phyloP scores from a whole-genome alignment of 208 protist species.

The Trichomonas vaginalis region DNA sequence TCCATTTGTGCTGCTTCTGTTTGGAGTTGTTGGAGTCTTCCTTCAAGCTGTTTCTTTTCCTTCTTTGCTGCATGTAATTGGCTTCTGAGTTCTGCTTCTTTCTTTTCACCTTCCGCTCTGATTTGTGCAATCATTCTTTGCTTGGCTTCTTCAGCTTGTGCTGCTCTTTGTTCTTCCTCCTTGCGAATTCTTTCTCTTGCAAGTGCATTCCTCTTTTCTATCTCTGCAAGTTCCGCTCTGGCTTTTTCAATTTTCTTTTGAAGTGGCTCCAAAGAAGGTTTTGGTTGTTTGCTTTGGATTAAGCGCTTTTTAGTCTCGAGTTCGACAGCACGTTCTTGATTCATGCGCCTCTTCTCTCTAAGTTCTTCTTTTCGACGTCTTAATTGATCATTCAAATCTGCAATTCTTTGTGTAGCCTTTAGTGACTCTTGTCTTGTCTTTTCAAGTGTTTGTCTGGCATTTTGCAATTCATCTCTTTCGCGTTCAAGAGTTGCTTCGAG shows the following conservation, averaged over 20 bases:
- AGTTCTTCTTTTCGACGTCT: not conserved
- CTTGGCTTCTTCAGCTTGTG: not conserved
- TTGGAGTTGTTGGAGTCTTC: not conserved
- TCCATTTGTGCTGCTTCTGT: not conserved
- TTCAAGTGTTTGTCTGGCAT: not conserved
- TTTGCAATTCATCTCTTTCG: not conserved
- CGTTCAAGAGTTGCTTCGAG: not conserved
- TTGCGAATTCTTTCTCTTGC: not conserved
- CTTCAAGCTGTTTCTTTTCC: not conserved
- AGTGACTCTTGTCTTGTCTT: not conserved
- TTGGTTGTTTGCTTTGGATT: not conserved
- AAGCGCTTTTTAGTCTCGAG: not conserved
- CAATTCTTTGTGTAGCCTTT: not conserved
- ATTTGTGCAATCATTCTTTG: not conserved
- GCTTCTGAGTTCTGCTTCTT: not conserved
- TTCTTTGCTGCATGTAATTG: not conserved
- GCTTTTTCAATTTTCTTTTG: constrained; percentile 4
- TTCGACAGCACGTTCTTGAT: not conserved
- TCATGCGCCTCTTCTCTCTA: not conserved
- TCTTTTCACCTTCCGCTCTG: not conserved
- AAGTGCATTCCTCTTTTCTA: not conserved
- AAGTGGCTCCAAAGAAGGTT: not conserved
- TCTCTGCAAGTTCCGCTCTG: not conserved
- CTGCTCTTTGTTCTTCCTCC: not conserved
- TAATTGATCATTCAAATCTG: not conserved